Evolutionary conservation across 768 basidiomycete species (phyloP), one percentile per base, ranked within the genome.

Genomic region (Tulasnella sp.): DNA sequence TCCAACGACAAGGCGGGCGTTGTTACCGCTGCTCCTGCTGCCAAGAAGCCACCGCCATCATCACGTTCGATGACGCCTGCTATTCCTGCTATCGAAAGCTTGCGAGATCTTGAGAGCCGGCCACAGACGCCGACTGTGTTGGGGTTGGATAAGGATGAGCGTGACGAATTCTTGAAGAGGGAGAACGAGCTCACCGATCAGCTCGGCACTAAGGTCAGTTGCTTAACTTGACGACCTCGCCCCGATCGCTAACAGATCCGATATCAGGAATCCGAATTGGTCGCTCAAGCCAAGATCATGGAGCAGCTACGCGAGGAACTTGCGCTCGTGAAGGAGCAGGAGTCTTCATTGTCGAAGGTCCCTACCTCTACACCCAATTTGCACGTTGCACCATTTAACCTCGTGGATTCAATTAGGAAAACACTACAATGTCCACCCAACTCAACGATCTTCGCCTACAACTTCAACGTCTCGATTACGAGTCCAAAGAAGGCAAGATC

Each of bases 101-200:
- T 94, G 68, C 83, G 89, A 67, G 76, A 77, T 32, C 78, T 90
- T 42, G 89, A 91, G 72, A 93, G 91, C 78, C 83, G 97, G 71
- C 95, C 96, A 32, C 91, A 92, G 78, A 98, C 97, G 17, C 97
- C 96, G 16, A 92, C 92, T 7, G 90, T 90, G 47, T 84, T 91
- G 69, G 89, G 89, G 26, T 79, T 98, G 76, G 95, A 97, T 75
- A 94, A 95, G 83, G 97, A 98, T 77, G 97, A 99, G 81, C 83
- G 95, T 73, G 97, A 99, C 75, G 97, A 98, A 68, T 99, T 98
- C 85, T 81, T 99, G 80, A 89, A 88, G 79, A 82, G 97, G 74
- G 97, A 99, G 85, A 98, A 98, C 76, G 97, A 99, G 80, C 84
- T 99, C 71, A 95, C 89, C 74, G 97, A 99, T 80, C 84, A 88